These are phyloP conservation scores for Terfezia boudieri DNA, from an alignment of 495 filamentous ascomycete species.

Conservation along the genomic window DNA sequence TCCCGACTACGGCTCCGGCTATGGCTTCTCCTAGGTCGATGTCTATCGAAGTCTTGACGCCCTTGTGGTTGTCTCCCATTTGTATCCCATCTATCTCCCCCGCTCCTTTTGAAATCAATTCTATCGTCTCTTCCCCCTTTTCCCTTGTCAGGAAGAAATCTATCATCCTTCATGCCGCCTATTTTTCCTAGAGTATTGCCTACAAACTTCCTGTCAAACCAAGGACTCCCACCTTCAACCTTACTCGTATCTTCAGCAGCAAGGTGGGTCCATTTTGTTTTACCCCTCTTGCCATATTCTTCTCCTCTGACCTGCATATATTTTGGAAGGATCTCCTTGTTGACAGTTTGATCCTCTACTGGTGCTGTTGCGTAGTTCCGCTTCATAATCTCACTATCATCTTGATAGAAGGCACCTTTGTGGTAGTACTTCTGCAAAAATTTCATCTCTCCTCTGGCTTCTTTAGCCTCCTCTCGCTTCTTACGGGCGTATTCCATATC, in stretches of 20 bases:
- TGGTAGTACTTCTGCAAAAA: slow-evolving; percentile 96
- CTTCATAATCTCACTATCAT: slow-evolving; percentile 47
- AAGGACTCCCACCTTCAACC: slow-evolving; percentile 42
- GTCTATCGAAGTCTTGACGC: neutral
- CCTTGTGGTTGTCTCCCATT: slow-evolving; percentile 7
- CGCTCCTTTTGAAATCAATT: slow-evolving; percentile 1
- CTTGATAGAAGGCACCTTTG: slow-evolving; percentile 86
- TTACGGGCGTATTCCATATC: slow-evolving; percentile 53
- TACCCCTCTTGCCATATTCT: slow-evolving; percentile 75
- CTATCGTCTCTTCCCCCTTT: slow-evolving; percentile 11
- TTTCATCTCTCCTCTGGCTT: slow-evolving; percentile 57
- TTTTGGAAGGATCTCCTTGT: slow-evolving; percentile 64
- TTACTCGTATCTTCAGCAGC: slow-evolving; percentile 77
- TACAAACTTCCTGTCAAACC: slow-evolving; percentile 15
- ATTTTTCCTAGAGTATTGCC: slow-evolving; percentile 22
- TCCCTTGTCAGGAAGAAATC: slow-evolving; percentile 43
- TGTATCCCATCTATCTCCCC: slow-evolving; percentile 1
- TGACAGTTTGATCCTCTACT: slow-evolving; percentile 57
- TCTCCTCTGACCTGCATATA: slow-evolving; percentile 91
- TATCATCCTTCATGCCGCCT: slow-evolving; percentile 35
- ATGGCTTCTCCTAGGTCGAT: neutral
- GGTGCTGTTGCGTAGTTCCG: slow-evolving; percentile 44
- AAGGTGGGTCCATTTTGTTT: slow-evolving; percentile 75
- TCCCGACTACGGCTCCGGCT: slow-evolving; percentile 4
- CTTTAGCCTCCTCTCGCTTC: slow-evolving; percentile 69